A percentile compares a stretch with the other conserved stretches of the same genome.
phyloP scores from a whole-genome alignment of 345 rosid genomes.

The Brassica cretica region DNA sequence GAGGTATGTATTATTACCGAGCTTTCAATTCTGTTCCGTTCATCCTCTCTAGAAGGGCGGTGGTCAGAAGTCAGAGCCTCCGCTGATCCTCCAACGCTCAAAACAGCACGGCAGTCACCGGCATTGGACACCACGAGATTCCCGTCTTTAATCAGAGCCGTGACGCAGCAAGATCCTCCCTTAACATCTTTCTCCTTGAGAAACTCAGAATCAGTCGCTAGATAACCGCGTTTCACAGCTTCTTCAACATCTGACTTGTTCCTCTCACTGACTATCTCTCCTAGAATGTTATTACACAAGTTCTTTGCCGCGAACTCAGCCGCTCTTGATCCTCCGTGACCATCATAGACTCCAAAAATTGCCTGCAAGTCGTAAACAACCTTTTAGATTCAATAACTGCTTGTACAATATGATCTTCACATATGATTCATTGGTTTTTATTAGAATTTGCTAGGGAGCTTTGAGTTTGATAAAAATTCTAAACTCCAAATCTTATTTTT shows the following conservation, averaged over 20 bases:
- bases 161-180: slow-evolving; percentile 91
- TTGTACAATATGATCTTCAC: neutral
- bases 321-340: slow-evolving; percentile 84
- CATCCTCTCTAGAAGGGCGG: slow-evolving; percentile 76
- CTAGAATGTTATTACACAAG: slow-evolving; percentile 58
- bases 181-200: slow-evolving; percentile 47
- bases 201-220: slow-evolving; percentile 71
- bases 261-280: slow-evolving; percentile 42
- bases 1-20: slow-evolving; percentile 42
- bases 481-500: too few relatives aligned
- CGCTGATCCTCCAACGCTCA: slow-evolving; percentile 67
- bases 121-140: slow-evolving; percentile 70
- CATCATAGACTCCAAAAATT: slow-evolving; percentile 79
- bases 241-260: slow-evolving; percentile 45
- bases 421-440: neutral
- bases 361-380: slow-evolving; percentile 46
- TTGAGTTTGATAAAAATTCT: neutral
- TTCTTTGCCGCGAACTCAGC: slow-evolving; percentile 75
- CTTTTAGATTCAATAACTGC: neutral
- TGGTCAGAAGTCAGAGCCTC: slow-evolving; percentile 86
- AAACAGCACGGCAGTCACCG: slow-evolving; percentile 92
- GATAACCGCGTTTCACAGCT: slow-evolving; percentile 66
- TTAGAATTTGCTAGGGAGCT: neutral
- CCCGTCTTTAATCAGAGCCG: slow-evolving; percentile 66
- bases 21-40: slow-evolving; percentile 60